Percentiles rank a stretch among this genome's conserved stretches.
Evolutionary conservation across 2,329 filamentous ascomycete species (phyloP).

Genomic region (Domatiomyces catenatus): DNA sequence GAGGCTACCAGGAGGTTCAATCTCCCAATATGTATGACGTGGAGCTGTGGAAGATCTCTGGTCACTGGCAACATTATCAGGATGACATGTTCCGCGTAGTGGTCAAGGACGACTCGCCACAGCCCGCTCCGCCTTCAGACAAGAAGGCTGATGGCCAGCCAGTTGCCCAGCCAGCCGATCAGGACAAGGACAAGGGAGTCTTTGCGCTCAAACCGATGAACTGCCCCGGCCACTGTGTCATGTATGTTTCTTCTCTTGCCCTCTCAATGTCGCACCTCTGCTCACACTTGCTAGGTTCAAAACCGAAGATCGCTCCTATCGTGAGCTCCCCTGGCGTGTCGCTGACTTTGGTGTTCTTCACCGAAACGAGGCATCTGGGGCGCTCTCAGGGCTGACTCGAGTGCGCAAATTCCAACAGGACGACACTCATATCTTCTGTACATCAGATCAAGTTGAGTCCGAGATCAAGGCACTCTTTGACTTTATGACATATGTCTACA

Average conservation of each 20-base stretch:
- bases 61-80: constrained; percentile 85
- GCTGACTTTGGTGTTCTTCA: constrained; percentile 94
- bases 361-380: constrained; percentile 87
- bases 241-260: constrained; percentile 24
- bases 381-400: constrained; percentile 75
- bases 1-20: constrained; percentile 88
- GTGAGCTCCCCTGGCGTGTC: constrained; percentile 78
- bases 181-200: constrained; percentile 54
- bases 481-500: constrained; percentile 66
- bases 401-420: constrained; percentile 93
- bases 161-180: constrained; percentile 21
- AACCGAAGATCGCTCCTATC: constrained; percentile 70
- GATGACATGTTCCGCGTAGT: constrained; percentile 91
- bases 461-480: constrained; percentile 78
- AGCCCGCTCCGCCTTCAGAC: constrained; percentile 14
- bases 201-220: constrained; percentile 96
- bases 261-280: background rate
- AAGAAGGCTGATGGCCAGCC: constrained; percentile 12
- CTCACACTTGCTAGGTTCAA: constrained; percentile 37
- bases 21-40: constrained; percentile 95
- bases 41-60: constrained; percentile 82
- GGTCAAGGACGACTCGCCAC: constrained; percentile 21
- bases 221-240: constrained; percentile 83
- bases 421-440: constrained; percentile 92
- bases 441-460: constrained; percentile 55